Evolutionary conservation across 192 early-diverging fungal genomes (phyloP), one percentile per base, ranked within the genome.

Genomic region (Backusella psychrophila): DNA sequence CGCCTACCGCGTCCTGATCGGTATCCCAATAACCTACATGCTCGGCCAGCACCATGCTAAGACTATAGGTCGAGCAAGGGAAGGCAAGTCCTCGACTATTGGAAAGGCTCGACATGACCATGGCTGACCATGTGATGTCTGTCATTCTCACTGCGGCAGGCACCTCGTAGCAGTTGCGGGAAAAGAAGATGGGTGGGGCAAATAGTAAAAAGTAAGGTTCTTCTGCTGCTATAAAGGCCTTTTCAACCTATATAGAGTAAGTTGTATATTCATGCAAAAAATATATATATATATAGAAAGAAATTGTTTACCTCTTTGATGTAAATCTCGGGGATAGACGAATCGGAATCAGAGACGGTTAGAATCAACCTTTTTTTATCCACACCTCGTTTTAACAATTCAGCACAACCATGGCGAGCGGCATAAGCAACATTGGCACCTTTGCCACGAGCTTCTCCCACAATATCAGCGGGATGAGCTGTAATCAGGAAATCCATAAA

Each of bases 1-100:
- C 93, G 29, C 92, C 93, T 41, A 93, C 90, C n/a, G 91, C 86
- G 82, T 94, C 92, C 26, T 89, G 86, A 56, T 90, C 89, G 36
- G 90, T 85, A 79, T 94, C 93, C 93, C 93, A 94, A 77, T 91
- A 93, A 46, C 88, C 87, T 63, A 94, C 92, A 41, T 85, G 65
- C 36, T 90, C 81, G 35, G 89, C 91, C 17, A 94, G 82, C 46
- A 92, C 88, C 91, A 94, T 90, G 8, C 89, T 89, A 49, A 94
- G 78, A 74, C 89, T 88, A 80, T 94, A 94, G 23, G 89, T 92
- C 4, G 93, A 93, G 78, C 93, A 94, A 44, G 93, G 93, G 68
- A 93, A 87, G 34, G 89, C 84, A 75, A 93, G 69, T 9, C 85
- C 86, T n/a, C 82, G 74, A 34, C 86, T 80, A 23, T 89, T 92